Base-by-base conservation (phyloP, 2,329 filamentous ascomycete genomes). In the Chalara sp. region DNA sequence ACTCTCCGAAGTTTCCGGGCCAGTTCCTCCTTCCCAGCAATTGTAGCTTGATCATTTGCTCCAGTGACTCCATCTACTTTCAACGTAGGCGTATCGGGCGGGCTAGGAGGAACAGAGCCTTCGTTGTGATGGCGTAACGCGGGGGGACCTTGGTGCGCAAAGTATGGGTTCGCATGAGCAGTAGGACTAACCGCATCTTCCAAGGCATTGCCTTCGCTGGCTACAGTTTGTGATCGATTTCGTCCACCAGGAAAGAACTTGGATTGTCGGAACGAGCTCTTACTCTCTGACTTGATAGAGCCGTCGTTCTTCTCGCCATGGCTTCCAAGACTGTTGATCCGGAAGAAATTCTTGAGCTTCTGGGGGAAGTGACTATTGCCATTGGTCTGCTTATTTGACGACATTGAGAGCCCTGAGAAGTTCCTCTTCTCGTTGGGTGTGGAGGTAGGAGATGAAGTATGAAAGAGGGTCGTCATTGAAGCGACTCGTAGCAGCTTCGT, bases 101-200 rank as follows among this genome's bases (percentile, higher is more conserved):
- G 92, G 55, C 91, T 95, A 10, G 90, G 89, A 11, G 93, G 91
- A 35, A 95, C 87, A 57, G 90, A 96, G 64, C 86, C 88, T 60
- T 93, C 89, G 68, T 97, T 95, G 73, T 95, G 90, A 72, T 99
- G 93, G 65, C 92, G 86, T 62, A 97, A 76, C 57, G 89, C 88
- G 4, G 93, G 93, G 61, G 90, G 90, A 51, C 93, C 93, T 71
- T 99, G 93, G 67, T 97, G 93, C 59, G 84, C 87, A 69, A 97
- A 99, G 72, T 99, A 99, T 13, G 93, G 93, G 68, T 99, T 99
- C 57, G 90, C 92, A 65, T 92, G 84, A 47, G 91, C 92, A 5
- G 90, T 97, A 30, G 93, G 93, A 65, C 91, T 96, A 63, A 95
- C 78, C 55, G 81, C 76, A 68, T 96, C 91, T 60, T 96, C 92